Base-by-base conservation (phyloP, 2,329 filamentous ascomycete species). In the Fusarium decemcellulare region DNA sequence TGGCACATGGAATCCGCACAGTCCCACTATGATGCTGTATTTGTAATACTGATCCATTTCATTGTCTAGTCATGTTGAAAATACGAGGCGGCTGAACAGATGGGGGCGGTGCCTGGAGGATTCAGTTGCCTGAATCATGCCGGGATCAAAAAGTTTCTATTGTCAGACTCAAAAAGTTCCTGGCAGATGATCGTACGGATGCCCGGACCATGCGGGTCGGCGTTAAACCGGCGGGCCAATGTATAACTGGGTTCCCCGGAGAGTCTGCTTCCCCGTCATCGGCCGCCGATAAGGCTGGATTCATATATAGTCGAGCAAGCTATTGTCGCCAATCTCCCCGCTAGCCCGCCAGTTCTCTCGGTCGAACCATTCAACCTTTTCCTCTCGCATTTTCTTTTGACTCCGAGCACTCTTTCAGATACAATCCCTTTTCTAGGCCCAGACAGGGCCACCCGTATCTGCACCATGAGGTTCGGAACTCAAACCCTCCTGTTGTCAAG, bases 391-490 rank as follows among this genome's bases (percentile, higher is more conserved):
- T 46, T 53, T 15, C 14, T 59, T 14, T 14, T 34, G 23, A 40
- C 37, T 8, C 40, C n/a, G 11, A 42, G 37, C 47, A 44, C 18
- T 58, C 44, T 30, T 58, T 50, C 23, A 53, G 39, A 11, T 32
- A 32, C 32, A 40, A 23, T 51, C 27, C 15, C 39, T 32, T 59
- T 37, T 51, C 16, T n/a, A 37, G 46, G 37, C 14, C 29, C 29
- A 50, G n/a, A 9, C 27, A 30, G 47, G 16, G 15, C 40, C 40
- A 32, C 14, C 40, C 23, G 18, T 9, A 44, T 42, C 48, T 47
- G 44, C 57, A 47, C 15, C 16, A 61, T 61, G 58, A 61, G 44
- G 36, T 29, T 61, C 8, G 42, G 50, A 48, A 34, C 58, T 42
- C 40, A 42, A 18, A 11, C 40, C n/a, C 23, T 61, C 12, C 27